A percentile compares a stretch with the other conserved stretches of the same genome.
Evolutionary conservation across 805 yeast genomes (phyloP).

Genomic region (Brettanomyces custersianus): DNA sequence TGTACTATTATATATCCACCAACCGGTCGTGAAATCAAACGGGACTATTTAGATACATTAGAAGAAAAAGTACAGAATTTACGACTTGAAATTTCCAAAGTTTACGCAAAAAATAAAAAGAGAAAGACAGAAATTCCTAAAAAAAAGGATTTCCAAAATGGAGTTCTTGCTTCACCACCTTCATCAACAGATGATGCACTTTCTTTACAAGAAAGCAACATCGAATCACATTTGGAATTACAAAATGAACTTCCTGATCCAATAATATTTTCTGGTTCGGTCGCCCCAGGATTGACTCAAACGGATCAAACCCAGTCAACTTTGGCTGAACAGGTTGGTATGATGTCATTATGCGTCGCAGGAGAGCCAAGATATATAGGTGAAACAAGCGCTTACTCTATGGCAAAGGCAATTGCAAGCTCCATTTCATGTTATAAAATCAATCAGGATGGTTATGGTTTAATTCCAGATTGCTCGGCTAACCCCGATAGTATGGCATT

Average conservation of each 20-base stretch:
- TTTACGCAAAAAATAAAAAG: neutral
- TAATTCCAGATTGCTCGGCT: neutral
- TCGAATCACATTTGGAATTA: neutral
- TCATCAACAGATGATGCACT: neutral
- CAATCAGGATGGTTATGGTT: neutral
- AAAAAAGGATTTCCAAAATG: conserved; percentile 8
- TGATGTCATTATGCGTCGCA: conserved; percentile 22
- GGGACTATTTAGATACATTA: conserved; percentile 35
- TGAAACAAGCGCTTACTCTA: conserved; percentile 24
- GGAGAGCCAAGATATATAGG: conserved; percentile 24
- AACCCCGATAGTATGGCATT: too few species aligned
- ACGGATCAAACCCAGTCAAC: neutral
- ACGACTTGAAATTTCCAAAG: too few species aligned
- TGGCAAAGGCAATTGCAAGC: conserved; percentile 21
- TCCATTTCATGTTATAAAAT: conserved; percentile 14
- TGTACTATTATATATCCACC: conserved; percentile 41
- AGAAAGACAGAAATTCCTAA: too few species aligned
- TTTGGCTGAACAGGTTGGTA: conserved; percentile 23
- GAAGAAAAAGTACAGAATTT: conserved; percentile 24
- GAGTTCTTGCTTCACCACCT: neutral
- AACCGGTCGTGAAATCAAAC: conserved; percentile 37
- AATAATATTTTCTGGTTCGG: neutral
- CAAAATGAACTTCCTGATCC: neutral
- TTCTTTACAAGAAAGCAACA: too few species aligned
- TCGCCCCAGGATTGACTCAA: too few species aligned